Evolutionary conservation across 495 filamentous ascomycete species (phyloP).

Genomic region (Podospora conica): DNA sequence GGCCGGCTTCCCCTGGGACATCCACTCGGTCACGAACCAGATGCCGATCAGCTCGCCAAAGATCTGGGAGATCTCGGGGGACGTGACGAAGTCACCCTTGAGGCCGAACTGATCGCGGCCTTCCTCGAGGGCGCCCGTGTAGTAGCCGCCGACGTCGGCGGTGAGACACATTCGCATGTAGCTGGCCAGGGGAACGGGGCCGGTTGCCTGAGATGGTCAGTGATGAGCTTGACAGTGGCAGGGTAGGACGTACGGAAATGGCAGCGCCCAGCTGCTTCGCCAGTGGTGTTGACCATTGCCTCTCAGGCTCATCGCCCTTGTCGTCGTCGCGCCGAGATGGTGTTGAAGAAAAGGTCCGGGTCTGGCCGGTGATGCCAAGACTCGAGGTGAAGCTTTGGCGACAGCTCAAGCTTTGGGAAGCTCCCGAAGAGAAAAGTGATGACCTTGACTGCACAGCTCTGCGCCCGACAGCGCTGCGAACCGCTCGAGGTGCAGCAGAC

Average conservation of each 20-base stretch:
- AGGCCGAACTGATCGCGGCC: constrained; percentile 78
- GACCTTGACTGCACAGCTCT: constrained; percentile 9
- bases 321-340: constrained; percentile 18
- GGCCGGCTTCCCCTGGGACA: constrained; percentile 69
- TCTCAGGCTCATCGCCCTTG: constrained; percentile 28
- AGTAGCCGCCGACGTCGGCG: constrained; percentile 86
- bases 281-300: constrained; percentile 81
- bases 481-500: constrained; percentile 15
- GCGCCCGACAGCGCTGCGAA: constrained; percentile 12
- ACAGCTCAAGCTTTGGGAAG: no score
- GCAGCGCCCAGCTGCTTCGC: constrained; percentile 77
- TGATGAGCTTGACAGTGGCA: neutral
- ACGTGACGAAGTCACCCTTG: constrained; percentile 92
- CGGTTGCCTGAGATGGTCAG: constrained; percentile 54
- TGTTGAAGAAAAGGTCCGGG: constrained; percentile 16
- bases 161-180: constrained; percentile 99
- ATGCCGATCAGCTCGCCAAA: constrained; percentile 92
- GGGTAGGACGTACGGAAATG: constrained; percentile 58
- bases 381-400: constrained; percentile 4
- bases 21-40: constrained; percentile 95
- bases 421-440: neutral
- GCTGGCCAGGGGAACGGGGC: constrained; percentile 81
- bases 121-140: constrained; percentile 61
- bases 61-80: constrained; percentile 93
- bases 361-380: neutral